Conservation (phyloP, 129 eudicot genomes). For the Calendula officinalis region DNA sequence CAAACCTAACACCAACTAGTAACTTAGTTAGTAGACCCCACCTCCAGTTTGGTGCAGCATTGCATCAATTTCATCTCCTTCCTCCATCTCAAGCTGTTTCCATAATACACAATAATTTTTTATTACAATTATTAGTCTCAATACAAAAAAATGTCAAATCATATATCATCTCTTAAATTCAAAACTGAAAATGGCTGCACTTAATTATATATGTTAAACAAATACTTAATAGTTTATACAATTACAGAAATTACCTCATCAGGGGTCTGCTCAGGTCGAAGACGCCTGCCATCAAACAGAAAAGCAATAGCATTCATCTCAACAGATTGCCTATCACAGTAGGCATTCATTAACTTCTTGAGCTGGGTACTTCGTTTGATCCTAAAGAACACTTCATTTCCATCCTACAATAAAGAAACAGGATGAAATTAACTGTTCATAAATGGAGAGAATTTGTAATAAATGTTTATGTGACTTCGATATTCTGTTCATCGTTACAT, state of each 20-base stretch:
- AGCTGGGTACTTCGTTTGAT: conserved; percentile 66
- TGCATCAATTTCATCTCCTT: conserved; percentile 58
- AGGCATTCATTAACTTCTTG: conserved; percentile 64
- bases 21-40: conserved; percentile 8
- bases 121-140: not conserved
- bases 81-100: conserved; percentile 56
- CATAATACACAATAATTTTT: conserved; percentile 1
- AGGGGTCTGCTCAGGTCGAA: conserved; percentile 72
- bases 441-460: not conserved
- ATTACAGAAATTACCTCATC: conserved; percentile 52
- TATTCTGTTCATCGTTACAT: too few relatives aligned
- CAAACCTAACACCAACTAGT: conserved; percentile 4
- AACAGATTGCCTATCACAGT: conserved; percentile 59
- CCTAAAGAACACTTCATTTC: conserved; percentile 72
- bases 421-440: not conserved
- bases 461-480: too few relatives aligned
- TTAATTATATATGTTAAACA: not conserved
- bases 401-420: conserved; percentile 45
- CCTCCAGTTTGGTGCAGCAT: conserved; percentile 61
- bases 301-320: conserved; percentile 58
- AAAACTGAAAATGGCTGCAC: too few relatives aligned
- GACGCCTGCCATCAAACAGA: conserved; percentile 69
- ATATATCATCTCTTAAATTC: too few relatives aligned
- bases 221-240: not conserved
- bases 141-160: too few relatives aligned